Conservation (phyloP, 768 basidiomycete species). For the Pleurotus cornucopiae region DNA sequence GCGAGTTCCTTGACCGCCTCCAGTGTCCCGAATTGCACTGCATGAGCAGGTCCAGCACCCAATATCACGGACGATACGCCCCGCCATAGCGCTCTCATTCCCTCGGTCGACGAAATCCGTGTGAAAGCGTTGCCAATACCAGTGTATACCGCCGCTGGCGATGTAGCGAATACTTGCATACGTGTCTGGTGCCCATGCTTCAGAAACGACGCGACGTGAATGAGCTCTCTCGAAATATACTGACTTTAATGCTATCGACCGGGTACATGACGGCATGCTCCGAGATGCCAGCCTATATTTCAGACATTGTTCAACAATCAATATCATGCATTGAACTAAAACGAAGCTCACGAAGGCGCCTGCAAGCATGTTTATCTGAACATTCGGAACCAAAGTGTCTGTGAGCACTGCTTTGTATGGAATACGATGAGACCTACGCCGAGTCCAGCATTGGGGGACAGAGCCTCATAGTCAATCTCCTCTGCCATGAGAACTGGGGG, state of each 20-base stretch:
- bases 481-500: constrained; percentile 27
- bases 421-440: constrained; percentile 41
- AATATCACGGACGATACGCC: constrained; percentile 95
- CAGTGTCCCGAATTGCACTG: constrained; percentile 94
- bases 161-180: constrained; percentile 95
- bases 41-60: constrained; percentile 97
- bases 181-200: constrained; percentile 63
- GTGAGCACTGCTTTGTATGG: constrained; percentile 8
- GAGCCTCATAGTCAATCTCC: constrained; percentile 45
- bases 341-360: constrained; percentile 79
- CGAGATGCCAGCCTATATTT: constrained; percentile 87
- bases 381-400: constrained; percentile 10
- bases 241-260: constrained; percentile 95
- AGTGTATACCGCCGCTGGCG: constrained; percentile 81
- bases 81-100: constrained; percentile 86
- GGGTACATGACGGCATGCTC: constrained; percentile 99
- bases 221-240: constrained; percentile 18
- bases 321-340: constrained; percentile 1
- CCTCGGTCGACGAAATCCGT: constrained; percentile 92
- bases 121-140: constrained; percentile 89
- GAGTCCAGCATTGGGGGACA: constrained; percentile 75
- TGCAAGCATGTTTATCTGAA: constrained; percentile 92
- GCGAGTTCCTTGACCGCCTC: constrained; percentile 92
- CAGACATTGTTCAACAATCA: background rate
- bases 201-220: constrained; percentile 5